phyloP scores from a whole-genome alignment of 2,329 filamentous ascomycete genomes.

The Penicillium fuscoglaucum region DNA sequence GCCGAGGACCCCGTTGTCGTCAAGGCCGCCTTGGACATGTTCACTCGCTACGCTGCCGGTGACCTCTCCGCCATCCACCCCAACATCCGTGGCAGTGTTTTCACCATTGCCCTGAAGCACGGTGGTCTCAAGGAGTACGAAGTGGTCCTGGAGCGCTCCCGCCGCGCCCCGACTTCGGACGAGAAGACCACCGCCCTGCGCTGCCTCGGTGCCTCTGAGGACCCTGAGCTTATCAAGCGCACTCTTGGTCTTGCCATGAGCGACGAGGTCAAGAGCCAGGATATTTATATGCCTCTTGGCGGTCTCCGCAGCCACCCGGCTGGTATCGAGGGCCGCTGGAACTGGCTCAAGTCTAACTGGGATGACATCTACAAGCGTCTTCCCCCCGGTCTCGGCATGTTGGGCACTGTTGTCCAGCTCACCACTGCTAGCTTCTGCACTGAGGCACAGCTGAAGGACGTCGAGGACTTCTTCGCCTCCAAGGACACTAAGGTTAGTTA shows the following conservation, averaged over 20 bases:
- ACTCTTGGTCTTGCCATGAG: constrained; percentile 74
- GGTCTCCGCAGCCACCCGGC: constrained; percentile 74
- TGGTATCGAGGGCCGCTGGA: constrained; percentile 78
- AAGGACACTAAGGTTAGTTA: constrained; percentile 71
- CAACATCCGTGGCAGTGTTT: constrained; percentile 85
- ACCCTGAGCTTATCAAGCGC: constrained; percentile 76
- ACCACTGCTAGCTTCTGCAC: constrained; percentile 79
- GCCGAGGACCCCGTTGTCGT: constrained; percentile 77
- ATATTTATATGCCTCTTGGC: constrained; percentile 84
- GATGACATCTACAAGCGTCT: constrained; percentile 76
- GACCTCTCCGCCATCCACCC: constrained; percentile 83
- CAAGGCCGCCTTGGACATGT: constrained; percentile 84
- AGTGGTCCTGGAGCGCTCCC: constrained; percentile 71
- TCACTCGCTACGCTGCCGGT: constrained; percentile 76
- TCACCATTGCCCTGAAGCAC: constrained; percentile 78
- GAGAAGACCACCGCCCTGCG: constrained; percentile 91
- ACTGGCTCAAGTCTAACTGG: constrained; percentile 86
- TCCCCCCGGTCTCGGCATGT: constrained; percentile 81
- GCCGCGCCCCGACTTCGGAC: constrained; percentile 72
- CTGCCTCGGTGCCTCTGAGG: constrained; percentile 73
- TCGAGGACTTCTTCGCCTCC: constrained; percentile 76
- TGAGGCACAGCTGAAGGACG: constrained; percentile 70
- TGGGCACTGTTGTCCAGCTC: constrained; percentile 80
- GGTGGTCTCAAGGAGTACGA: constrained; percentile 88
- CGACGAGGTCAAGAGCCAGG: constrained; percentile 87